Conservation (phyloP, 2,329 filamentous ascomycete species). For the Rachicladosporium sp. region DNA sequence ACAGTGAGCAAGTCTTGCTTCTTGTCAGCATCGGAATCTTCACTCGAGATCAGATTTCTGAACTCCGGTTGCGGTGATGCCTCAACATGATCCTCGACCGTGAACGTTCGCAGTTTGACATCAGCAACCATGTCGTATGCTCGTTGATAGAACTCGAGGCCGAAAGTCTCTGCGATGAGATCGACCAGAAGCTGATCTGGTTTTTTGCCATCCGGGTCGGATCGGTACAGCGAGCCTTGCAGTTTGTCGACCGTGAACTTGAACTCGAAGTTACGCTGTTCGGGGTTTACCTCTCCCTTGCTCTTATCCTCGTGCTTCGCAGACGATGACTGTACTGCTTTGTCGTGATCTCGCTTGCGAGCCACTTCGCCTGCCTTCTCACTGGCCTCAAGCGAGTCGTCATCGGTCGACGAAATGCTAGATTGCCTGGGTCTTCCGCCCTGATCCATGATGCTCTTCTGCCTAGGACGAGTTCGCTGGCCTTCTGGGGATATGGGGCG, state of each 20-base stretch:
- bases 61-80: conserved; percentile 78
- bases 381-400: conserved; percentile 56
- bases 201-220: conserved; percentile 64
- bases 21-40: conserved; percentile 55
- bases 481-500: conserved; percentile 23
- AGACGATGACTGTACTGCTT: conserved; percentile 4
- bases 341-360: conserved; percentile 43
- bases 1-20: conserved; percentile 73
- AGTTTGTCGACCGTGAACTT: conserved; percentile 92
- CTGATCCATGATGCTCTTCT: conserved; percentile 26
- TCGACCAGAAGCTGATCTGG: conserved; percentile 79
- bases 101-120: conserved; percentile 73
- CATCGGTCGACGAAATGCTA: conserved; percentile 63
- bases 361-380: conserved; percentile 44
- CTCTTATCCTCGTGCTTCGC: conserved; percentile 40
- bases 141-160: conserved; percentile 74
- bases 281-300: conserved; percentile 44
- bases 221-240: conserved; percentile 81
- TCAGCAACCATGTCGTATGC: conserved; percentile 90
- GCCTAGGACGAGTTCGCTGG: conserved; percentile 10
- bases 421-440: conserved; percentile 46
- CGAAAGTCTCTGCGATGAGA: conserved; percentile 78
- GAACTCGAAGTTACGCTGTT: conserved; percentile 89
- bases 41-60: conserved; percentile 93
- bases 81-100: conserved; percentile 88